Evolutionary conservation across 768 basidiomycete genomes (phyloP).

Genomic region (Suillus variegatus): DNA sequence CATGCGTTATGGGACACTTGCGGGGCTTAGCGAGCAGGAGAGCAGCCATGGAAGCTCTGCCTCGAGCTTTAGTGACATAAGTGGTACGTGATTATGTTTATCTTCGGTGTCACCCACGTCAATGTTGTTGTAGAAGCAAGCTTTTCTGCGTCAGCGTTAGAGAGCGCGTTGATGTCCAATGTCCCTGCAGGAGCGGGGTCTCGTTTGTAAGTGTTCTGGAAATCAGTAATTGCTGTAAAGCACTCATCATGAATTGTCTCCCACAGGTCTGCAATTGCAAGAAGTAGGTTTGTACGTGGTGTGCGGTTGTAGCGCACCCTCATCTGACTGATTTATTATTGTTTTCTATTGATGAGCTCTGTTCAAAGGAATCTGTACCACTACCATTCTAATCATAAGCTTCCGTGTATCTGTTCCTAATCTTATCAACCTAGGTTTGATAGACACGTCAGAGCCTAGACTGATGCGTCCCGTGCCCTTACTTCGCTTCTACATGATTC

Average conservation of each 20-base stretch:
- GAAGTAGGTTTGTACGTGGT: conserved; percentile 33
- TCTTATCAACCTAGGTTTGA: background rate
- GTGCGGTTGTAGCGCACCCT: conserved; percentile 23
- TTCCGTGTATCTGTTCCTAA: background rate
- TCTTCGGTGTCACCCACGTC: background rate
- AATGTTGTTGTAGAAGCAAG: conserved; percentile 54
- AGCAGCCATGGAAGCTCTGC: conserved; percentile 73
- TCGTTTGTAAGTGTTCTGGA: conserved; percentile 56
- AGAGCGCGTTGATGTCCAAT: conserved; percentile 80
- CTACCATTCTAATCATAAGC: background rate
- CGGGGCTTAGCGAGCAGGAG: conserved; percentile 51
- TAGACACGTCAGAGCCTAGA: background rate
- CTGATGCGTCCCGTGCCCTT: background rate
- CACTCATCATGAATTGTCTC: background rate
- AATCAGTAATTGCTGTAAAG: background rate
- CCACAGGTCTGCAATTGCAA: conserved; percentile 36
- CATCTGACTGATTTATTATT: conserved; percentile 1
- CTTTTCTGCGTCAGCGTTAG: conserved; percentile 75
- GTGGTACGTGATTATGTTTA: conserved; percentile 52
- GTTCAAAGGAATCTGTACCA: background rate
- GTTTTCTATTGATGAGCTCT: conserved; percentile 3
- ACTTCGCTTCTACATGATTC: conserved; percentile 1
- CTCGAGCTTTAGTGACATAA: conserved; percentile 85
- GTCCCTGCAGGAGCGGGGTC: conserved; percentile 61
- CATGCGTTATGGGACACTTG: conserved; percentile 46